These are phyloP conservation scores for Aphanomyces astaci DNA, from an alignment of 352 stramenopile genomes.

Conservation along the genomic window DNA sequence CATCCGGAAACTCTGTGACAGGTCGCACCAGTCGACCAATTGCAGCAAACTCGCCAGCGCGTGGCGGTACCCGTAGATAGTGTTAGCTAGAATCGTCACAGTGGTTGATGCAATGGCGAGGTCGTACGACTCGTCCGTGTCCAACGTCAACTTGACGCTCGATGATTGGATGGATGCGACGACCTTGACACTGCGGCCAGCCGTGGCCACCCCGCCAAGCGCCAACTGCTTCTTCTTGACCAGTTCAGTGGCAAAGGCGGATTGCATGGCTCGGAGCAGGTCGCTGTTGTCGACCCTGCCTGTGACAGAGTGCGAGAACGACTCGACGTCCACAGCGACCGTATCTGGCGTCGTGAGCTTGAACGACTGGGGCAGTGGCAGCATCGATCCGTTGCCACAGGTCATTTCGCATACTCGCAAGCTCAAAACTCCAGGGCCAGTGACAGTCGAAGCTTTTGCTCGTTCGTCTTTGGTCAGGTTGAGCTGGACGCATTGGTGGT, in stretches of 20 bases:
- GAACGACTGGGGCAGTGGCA: neutral
- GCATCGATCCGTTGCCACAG: slow-evolving; percentile 13
- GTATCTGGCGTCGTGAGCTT: neutral
- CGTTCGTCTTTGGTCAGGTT: slow-evolving; percentile 7
- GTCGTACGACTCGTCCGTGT: slow-evolving; percentile 22
- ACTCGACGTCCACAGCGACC: neutral
- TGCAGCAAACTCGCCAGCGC: slow-evolving; percentile 1
- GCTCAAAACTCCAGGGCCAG: neutral
- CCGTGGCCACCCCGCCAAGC: neutral
- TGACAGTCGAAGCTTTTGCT: neutral
- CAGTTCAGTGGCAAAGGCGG: neutral
- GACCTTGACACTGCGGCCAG: neutral
- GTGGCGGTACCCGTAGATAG: neutral
- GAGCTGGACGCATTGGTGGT: neutral
- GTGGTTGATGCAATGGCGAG: slow-evolving; percentile 10
- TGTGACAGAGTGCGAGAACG: neutral
- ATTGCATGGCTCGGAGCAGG: neutral
- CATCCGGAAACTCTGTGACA: neutral
- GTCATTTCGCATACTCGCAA: slow-evolving; percentile 23
- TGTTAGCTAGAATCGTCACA: slow-evolving; percentile 1
- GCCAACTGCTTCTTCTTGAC: neutral
- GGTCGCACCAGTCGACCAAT: slow-evolving; percentile 6
- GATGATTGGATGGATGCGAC: neutral
- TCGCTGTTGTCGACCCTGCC: neutral
- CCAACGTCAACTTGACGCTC: neutral